Evolutionary conservation across 805 yeast genomes (phyloP), one percentile per base, ranked within the genome.

Genomic region (Wickerhamiella galacta): DNA sequence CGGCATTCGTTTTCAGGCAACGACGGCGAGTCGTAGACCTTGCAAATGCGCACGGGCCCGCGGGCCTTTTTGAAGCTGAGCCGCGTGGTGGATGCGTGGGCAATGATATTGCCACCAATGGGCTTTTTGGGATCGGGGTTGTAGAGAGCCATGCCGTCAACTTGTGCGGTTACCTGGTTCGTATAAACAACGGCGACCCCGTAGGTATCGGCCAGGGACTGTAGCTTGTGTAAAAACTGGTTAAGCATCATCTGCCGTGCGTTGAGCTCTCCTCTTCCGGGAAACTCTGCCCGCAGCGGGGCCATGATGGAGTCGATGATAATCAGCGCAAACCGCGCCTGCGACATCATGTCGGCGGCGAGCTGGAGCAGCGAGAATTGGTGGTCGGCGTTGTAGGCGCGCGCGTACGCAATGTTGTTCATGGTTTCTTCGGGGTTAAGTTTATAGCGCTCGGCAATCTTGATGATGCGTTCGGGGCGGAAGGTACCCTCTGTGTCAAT

Each of bases 291-390:
- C 55, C 98, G 70, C 56, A 85, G 85, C 25, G 85, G 63, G 1
- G 95, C 93, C 95, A 92, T 90, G 39, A 90, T 80, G 8, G 95
- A 82, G 56, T 90, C 98, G n/a, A 90, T 95, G 40, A 90, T 77
- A 38, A 90, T 63, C 43, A 90, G 56, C 5, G 93, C 75, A 47
- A 90, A 90, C 42, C 96, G 66, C 16, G 94, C 75, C 52, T 81
- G 90, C 11, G 95, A 69, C 96, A 90, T 87, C 93, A 87, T 78
- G 42, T 75, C 75, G 9, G 95, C 93, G 0, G 96, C 96, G 40
- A 78, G 80, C 41, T 75, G 78, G 37, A 90, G 63, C 35, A 90
- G 66, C 53, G 76, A 80, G 43, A 80, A 61, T 54, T 90, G 95
- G 54, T 90, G 98, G 52, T 90, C 98, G 1, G 95, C 93, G 47